Conservation (phyloP, 2,329 filamentous ascomycete species). For the Fusarium oxysporum region DNA sequence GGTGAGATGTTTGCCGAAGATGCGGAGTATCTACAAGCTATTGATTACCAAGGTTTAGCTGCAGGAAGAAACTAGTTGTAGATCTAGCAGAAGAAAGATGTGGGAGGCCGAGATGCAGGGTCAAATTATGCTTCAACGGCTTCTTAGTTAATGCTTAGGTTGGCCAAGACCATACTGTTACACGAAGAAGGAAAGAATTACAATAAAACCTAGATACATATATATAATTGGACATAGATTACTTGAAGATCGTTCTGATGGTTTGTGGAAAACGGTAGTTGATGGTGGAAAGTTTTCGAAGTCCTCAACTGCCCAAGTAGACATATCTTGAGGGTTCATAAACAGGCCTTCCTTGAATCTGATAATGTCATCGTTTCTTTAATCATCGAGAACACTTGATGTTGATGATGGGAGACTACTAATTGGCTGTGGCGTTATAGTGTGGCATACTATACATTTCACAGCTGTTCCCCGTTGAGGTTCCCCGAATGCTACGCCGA, state of each 20-base stretch:
- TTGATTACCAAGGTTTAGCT: background rate
- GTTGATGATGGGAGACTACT: background rate
- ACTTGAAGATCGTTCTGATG: background rate
- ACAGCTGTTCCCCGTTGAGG: background rate
- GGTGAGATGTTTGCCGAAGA: constrained; percentile 27
- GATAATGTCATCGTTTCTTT: background rate
- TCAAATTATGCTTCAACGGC: background rate
- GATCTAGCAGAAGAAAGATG: background rate
- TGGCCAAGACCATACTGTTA: background rate
- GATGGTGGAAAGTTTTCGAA: background rate
- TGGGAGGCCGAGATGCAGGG: background rate
- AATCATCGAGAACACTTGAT: background rate
- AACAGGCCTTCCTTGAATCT: background rate
- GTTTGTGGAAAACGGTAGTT: background rate
- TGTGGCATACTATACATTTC: constrained; percentile 9
- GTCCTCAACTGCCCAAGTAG: background rate
- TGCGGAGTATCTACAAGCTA: constrained; percentile 17
- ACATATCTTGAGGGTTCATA: background rate
- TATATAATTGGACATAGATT: background rate
- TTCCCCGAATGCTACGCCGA: constrained; percentile 33
- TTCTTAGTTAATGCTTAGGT: background rate
- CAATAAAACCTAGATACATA: background rate
- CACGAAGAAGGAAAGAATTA: background rate
- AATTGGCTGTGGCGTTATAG: constrained; percentile 4
- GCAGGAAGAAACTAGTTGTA: background rate